Evolutionary conservation across 495 filamentous ascomycete genomes (phyloP).

Genomic region (Gamarada debralockiae): DNA sequence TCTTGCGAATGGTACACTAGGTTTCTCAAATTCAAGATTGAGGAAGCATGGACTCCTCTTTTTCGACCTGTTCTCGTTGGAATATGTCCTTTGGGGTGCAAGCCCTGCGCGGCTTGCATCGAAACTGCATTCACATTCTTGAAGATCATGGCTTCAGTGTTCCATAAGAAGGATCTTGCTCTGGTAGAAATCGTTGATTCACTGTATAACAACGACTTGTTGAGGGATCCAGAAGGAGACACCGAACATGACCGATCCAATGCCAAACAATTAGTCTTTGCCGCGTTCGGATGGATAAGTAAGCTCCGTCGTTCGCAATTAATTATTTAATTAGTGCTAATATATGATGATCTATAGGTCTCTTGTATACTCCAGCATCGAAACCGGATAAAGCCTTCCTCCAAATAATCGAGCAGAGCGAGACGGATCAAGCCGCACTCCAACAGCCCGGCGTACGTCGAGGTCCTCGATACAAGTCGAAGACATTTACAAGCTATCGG

Average conservation of each 20-base stretch:
- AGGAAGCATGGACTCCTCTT: conserved; percentile 3
- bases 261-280: conserved; percentile 10
- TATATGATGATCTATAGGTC: not conserved
- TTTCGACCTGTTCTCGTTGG: conserved; percentile 6
- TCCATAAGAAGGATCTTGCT: conserved; percentile 4
- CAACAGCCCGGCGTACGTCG: not conserved
- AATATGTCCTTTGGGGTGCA: not conserved
- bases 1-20: not conserved
- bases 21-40: conserved; percentile 8
- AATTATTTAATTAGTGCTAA: not conserved
- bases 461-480: not conserved
- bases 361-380: conserved; percentile 4
- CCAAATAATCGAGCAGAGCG: not conserved
- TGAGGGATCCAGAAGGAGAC: too few relatives aligned
- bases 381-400: not conserved
- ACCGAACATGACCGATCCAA: not conserved
- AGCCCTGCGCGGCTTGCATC: not conserved
- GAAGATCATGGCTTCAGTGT: not conserved
- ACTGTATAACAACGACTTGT: conserved; percentile 3
- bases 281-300: conserved; percentile 12
- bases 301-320: not conserved
- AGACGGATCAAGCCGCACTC: not conserved
- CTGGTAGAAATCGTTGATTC: conserved; percentile 10
- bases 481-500: conserved; percentile 4
- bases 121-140: conserved; percentile 3